Evolutionary conservation across 148 eudicot species (phyloP), one percentile per base, ranked within the genome.

Genomic region (Oxyria digyna): DNA sequence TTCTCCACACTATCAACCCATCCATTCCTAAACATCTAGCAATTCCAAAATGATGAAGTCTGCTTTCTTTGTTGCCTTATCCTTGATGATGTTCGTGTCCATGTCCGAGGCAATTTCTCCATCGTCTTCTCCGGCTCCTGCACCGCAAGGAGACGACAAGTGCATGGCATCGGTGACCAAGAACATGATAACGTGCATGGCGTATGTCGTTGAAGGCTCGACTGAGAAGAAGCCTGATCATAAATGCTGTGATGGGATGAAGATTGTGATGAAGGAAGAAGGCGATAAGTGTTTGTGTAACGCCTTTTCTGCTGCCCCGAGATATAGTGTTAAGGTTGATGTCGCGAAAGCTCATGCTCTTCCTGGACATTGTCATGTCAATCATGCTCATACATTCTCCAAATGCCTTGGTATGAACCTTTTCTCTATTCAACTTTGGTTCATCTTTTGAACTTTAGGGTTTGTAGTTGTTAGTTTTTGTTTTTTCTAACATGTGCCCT

Each of bases 361-460:
- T 18, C 64, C 64, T 18, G 4, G 8, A 8, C 64, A 27, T 14
- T 57, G 64, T 18, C 64, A 57, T 9, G 13, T 57, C 64, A 2
- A 17, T 1, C 8, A 27, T 9, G 35, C 35, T 57, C 64, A 35
- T 3, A 10, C 35, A 7, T 37, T 57, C 37, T 12, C 33, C 35
- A 57, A 57, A 13, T 57, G 64, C 37, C 64, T 57, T 57, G 64
- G 64, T 57, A 57, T 6, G 38, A n/a, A n/a, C n/a, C n/a, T n/a
- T n/a, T n/a, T n/a, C n/a, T n/a, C n/a, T n/a, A n/a, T n/a, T n/a
- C n/a, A n/a, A n/a, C n/a, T n/a, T n/a, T n/a, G n/a, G n/a, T n/a
- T n/a, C n/a, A n/a, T n/a, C n/a, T n/a, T n/a, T n/a, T n/a, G n/a
- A n/a, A n/a, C n/a, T n/a, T n/a, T n/a, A n/a, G n/a, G n/a, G n/a